Evolutionary conservation across 495 filamentous ascomycete genomes (phyloP).

Genomic region (Hypomontagnella submonticulosa): DNA sequence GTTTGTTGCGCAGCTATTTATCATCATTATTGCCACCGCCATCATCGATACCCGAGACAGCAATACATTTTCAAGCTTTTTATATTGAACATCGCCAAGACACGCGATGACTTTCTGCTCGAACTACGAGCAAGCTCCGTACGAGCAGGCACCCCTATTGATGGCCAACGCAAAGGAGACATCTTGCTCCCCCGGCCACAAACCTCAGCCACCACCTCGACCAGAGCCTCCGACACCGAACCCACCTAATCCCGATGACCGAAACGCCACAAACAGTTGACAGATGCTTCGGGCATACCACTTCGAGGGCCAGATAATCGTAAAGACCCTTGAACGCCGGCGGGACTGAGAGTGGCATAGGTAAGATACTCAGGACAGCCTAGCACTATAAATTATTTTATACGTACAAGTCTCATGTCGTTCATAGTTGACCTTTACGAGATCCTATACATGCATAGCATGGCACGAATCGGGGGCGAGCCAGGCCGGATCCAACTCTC

Average conservation of each 20-base stretch:
- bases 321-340: slow-evolving; percentile 10
- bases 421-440: slow-evolving; percentile 8
- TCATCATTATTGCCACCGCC: slow-evolving; percentile 12
- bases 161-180: slow-evolving; percentile 16
- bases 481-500: background rate
- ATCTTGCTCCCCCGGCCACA: slow-evolving; percentile 22
- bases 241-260: slow-evolving; percentile 35
- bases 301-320: slow-evolving; percentile 14
- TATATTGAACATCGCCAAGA: slow-evolving; percentile 11
- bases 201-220: slow-evolving; percentile 38
- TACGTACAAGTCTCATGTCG: slow-evolving; percentile 17
- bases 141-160: slow-evolving; percentile 1
- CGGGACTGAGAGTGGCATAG: slow-evolving; percentile 3
- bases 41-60: slow-evolving; percentile 10
- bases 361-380: slow-evolving; percentile 23
- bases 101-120: slow-evolving; percentile 24
- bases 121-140: slow-evolving; percentile 1
- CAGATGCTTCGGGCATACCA: background rate
- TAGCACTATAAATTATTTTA: background rate
- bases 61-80: slow-evolving; percentile 4
- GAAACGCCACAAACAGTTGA: slow-evolving; percentile 20
- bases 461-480: background rate
- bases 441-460: slow-evolving; percentile 8
- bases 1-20: slow-evolving; percentile 8
- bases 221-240: slow-evolving; percentile 42